Conservation (phyloP, 768 basidiomycete genomes). For the Mycena metata region DNA sequence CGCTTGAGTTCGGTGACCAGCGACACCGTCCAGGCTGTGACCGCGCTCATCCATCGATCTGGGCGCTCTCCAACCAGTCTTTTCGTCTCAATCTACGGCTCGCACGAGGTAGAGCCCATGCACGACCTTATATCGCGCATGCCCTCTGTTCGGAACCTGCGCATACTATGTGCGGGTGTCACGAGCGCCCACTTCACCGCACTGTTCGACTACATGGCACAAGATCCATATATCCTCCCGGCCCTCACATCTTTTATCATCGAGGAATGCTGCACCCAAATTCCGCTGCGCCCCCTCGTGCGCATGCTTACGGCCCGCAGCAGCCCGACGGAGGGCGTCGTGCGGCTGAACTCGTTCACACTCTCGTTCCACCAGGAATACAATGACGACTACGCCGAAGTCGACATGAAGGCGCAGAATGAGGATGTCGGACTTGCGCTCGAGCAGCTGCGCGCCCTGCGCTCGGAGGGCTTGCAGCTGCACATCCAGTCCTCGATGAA, state of each 20-base stretch:
- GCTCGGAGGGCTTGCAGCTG: background rate
- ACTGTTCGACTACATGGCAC: background rate
- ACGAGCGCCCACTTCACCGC: background rate
- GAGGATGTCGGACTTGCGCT: background rate
- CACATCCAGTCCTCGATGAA: slow-evolving; percentile 5
- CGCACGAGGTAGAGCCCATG: background rate
- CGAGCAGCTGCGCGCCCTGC: background rate
- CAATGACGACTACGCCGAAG: background rate
- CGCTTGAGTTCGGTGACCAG: background rate
- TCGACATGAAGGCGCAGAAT: background rate
- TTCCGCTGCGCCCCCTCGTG: background rate
- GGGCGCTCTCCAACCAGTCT: background rate
- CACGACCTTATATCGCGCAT: background rate
- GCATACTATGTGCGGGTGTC: background rate
- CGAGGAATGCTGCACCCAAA: background rate
- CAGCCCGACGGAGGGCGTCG: background rate
- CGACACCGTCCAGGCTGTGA: background rate
- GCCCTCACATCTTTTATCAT: slow-evolving; percentile 3
- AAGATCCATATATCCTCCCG: background rate
- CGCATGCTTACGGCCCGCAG: slow-evolving; percentile 2
- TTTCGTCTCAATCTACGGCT: background rate
- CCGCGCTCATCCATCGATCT: background rate
- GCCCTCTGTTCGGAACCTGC: background rate
- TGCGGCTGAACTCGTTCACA: background rate
- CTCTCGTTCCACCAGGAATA: background rate